Base-by-base conservation (phyloP, 805 yeast genomes). In the Wickerhamomyces kurtzmanii region DNA sequence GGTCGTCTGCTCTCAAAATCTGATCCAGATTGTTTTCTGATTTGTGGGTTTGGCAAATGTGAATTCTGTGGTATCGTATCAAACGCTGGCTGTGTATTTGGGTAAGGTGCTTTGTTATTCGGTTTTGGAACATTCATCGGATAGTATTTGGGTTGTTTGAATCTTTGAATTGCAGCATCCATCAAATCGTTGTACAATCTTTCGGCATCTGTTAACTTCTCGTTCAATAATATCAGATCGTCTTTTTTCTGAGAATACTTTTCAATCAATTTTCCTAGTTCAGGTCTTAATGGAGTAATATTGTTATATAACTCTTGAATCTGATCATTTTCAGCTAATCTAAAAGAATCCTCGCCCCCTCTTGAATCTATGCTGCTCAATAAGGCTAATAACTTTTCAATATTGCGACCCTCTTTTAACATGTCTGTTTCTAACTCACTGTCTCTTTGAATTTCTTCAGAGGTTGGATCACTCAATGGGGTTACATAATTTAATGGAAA, bases 401-500 rank as follows among this genome's bases (percentile, higher is more conserved):
- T 70, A 31, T 80, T 77, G 22, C 61, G 64, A 17, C 63, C 51
- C 38, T 69, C 70, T 8, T 64, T 54, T 24, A 81, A 59, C 26
- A 87, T 51, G 34, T 59, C 46, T 17, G 57, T 50, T 49, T 83
- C 86, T 33, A 59, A 53, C 37, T 59, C 55, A 17, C 46, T 39
- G 41, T 77, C 80, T 16, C 57, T 53, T 6, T 55, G 53, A 5
- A 78, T 35, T 37, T 86, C 87, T 27, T 67, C 65, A 3, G 70
- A 63, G 0, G 83, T 62, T 20, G 79, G 76, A 25, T 75, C 79
- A 1, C 75, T 69, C 5, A 86, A 57, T 3, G 86, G 86, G 1
- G 83, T 69, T 2, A 91, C 97, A 47, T 91, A 89, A 49, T 89
- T 89, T 33, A 83, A 67, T 0, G 98, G 98, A 53, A 89, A 86